These are phyloP conservation scores for Torulaspora delbrueckii DNA, from an alignment of 805 yeast species.

Conservation along the genomic window DNA sequence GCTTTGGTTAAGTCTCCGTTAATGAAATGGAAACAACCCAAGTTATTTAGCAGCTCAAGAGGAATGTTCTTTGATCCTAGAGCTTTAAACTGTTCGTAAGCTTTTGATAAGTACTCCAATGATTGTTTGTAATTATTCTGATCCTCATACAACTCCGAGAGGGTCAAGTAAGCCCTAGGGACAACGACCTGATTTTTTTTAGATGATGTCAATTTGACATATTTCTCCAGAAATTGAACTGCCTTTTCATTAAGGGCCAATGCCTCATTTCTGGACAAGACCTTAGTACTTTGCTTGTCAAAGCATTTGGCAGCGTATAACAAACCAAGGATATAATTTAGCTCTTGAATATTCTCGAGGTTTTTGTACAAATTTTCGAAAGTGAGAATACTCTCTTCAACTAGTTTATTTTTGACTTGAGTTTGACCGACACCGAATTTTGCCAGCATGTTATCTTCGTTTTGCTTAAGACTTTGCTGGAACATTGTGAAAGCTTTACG, in stretches of 20 bases:
- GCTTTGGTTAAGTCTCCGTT: constrained; percentile 59
- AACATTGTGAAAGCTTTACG: constrained; percentile 68
- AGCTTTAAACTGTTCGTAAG: constrained; percentile 46
- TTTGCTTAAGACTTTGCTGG: constrained; percentile 62
- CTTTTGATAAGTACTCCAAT: constrained; percentile 54
- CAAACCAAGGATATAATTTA: constrained; percentile 69
- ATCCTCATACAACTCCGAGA: constrained; percentile 67
- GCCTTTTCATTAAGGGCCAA: constrained; percentile 44
- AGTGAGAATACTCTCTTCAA: constrained; percentile 80
- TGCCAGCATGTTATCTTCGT: constrained; percentile 63
- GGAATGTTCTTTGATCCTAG: constrained; percentile 39
- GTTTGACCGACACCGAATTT: constrained; percentile 83
- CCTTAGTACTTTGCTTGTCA: constrained; percentile 18
- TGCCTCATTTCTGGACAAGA: constrained; percentile 15
- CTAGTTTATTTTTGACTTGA: constrained; percentile 64
- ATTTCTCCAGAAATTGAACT: constrained; percentile 60
- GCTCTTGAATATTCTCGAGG: constrained; percentile 67
- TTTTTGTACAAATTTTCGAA: constrained; percentile 68
- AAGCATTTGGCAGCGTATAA: constrained; percentile 53
- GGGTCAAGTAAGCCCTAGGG: constrained; percentile 59
- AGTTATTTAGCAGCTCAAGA: constrained; percentile 66
- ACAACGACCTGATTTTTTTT: constrained; percentile 51
- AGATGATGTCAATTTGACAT: constrained; percentile 57
- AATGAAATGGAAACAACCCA: constrained; percentile 76
- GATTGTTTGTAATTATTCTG: constrained; percentile 60